phyloP scores from a whole-genome alignment of 1,284 basidiomycete species.

The Cerioporus squamosus region DNA sequence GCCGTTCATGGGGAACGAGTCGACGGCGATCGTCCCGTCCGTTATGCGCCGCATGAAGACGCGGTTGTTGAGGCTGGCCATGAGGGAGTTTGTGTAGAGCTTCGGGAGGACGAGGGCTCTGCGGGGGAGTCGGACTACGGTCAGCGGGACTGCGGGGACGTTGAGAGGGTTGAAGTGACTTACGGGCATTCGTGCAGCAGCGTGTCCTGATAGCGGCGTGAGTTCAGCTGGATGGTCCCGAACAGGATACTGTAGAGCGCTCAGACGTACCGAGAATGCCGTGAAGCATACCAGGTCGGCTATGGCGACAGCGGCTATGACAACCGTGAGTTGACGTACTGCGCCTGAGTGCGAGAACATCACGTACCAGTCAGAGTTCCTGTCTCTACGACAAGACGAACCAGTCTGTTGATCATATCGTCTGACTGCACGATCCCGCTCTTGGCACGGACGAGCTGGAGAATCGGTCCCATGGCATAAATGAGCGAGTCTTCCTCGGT shows the following conservation, averaged over 20 bases:
- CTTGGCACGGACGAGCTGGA: neutral
- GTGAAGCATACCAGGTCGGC: neutral
- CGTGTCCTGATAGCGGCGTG: neutral
- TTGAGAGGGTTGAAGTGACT: neutral
- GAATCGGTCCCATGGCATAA: no score
- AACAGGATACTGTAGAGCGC: no score
- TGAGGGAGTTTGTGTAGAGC: neutral
- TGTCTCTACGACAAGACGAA: neutral
- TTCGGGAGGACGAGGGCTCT: neutral
- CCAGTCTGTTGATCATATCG: neutral
- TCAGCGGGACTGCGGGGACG: neutral
- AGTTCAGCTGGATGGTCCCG: no score
- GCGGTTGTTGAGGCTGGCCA: neutral
- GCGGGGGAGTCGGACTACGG: neutral
- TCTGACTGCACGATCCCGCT: neutral
- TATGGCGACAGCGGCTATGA: neutral
- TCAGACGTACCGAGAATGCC: neutral
- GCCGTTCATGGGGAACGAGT: no score
- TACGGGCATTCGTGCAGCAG: slow-evolving; percentile 3
- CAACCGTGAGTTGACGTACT: neutral
- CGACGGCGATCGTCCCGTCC: no score
- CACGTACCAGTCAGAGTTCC: slow-evolving; percentile 1
- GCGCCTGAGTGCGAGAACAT: neutral
- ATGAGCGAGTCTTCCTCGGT: neutral
- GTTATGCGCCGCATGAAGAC: neutral